A percentile compares a stretch with the other conserved stretches of the same genome.
Evolutionary conservation across 2,329 filamentous ascomycete species (phyloP).

Genomic region (Ascosphaera acerosa): DNA sequence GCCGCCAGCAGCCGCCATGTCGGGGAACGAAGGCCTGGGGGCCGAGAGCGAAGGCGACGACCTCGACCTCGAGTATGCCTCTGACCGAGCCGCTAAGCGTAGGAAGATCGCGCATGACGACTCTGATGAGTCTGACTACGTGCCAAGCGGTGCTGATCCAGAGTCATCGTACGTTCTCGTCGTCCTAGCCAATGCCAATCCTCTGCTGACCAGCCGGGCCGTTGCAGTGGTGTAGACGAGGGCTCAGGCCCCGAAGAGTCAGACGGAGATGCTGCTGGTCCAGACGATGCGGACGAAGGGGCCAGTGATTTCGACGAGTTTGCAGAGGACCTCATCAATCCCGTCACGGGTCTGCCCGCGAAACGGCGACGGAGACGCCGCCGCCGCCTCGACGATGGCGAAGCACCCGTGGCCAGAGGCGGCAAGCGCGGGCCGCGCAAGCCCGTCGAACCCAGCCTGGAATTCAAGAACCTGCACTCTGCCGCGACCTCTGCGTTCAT

Average conservation of each 20-base stretch:
- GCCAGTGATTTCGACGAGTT: no score
- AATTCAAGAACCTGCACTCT: constrained; percentile 23
- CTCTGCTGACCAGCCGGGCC: constrained; percentile 2
- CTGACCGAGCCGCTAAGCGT: constrained; percentile 1
- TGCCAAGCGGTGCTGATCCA: constrained; percentile 3
- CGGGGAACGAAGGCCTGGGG: no score
- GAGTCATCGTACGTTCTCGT: constrained; percentile 4
- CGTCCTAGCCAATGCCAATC: no score
- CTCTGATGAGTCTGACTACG: constrained; percentile 1
- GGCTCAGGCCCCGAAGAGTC: constrained; percentile 3
- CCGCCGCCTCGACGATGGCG: neutral
- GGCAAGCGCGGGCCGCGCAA: constrained; percentile 22
- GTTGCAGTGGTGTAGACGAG: constrained; percentile 4
- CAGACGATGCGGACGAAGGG: constrained; percentile 5
- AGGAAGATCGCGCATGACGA: neutral
- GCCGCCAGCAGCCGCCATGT: no score
- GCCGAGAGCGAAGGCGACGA: no score
- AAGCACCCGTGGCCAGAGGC: constrained; percentile 8
- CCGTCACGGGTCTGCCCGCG: constrained; percentile 5
- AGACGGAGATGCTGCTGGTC: constrained; percentile 5
- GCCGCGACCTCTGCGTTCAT: constrained; percentile 25
- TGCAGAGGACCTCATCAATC: constrained; percentile 6
- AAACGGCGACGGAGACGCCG: constrained; percentile 2
- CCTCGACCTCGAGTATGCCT: constrained; percentile 2
- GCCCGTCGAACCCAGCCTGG: constrained; percentile 21